These are phyloP conservation scores for Kalaharituber pfeilii DNA, from an alignment of 2,329 filamentous ascomycete genomes.

Conservation along the genomic window DNA sequence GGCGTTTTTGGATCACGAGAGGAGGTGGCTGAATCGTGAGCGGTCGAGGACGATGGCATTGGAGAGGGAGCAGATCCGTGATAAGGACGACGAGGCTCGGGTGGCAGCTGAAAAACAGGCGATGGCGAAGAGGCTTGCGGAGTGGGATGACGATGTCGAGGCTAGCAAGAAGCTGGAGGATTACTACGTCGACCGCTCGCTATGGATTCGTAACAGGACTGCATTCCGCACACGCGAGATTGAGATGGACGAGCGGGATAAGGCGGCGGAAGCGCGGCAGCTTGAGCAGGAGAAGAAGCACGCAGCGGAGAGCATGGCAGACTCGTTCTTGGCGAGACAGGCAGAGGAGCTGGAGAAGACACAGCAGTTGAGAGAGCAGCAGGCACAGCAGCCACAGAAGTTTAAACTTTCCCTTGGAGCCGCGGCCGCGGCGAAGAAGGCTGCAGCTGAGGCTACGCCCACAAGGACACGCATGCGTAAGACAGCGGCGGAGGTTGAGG, in stretches of 20 bases:
- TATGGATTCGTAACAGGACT: constrained; percentile 69
- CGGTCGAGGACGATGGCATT: constrained; percentile 66
- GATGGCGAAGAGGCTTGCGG: constrained; percentile 51
- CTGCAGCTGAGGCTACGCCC: constrained; percentile 31
- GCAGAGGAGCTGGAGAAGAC: constrained; percentile 49
- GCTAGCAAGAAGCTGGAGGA: constrained; percentile 50
- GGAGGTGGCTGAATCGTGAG: constrained; percentile 81
- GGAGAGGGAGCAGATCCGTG: constrained; percentile 65
- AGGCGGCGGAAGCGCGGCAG: constrained; percentile 54
- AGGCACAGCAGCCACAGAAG: constrained; percentile 63
- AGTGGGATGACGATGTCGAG: constrained; percentile 88
- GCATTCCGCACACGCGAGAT: constrained; percentile 57
- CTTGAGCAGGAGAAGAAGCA: constrained; percentile 48
- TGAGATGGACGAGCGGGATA: constrained; percentile 64
- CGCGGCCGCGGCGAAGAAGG: constrained; percentile 46
- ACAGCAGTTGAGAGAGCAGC: constrained; percentile 27
- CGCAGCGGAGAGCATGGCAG: constrained; percentile 58
- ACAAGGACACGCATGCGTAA: constrained; percentile 33
- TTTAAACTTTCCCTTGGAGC: constrained; percentile 79
- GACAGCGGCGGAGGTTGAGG: constrained; percentile 85
- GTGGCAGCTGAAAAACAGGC: constrained; percentile 46
- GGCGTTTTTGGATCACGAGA: constrained; percentile 65
- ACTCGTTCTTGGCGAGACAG: constrained; percentile 76
- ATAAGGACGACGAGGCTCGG: constrained; percentile 54
- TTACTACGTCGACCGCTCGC: constrained; percentile 74